Base-by-base conservation (phyloP, 805 yeast genomes). In the Starmerella roubikii region DNA sequence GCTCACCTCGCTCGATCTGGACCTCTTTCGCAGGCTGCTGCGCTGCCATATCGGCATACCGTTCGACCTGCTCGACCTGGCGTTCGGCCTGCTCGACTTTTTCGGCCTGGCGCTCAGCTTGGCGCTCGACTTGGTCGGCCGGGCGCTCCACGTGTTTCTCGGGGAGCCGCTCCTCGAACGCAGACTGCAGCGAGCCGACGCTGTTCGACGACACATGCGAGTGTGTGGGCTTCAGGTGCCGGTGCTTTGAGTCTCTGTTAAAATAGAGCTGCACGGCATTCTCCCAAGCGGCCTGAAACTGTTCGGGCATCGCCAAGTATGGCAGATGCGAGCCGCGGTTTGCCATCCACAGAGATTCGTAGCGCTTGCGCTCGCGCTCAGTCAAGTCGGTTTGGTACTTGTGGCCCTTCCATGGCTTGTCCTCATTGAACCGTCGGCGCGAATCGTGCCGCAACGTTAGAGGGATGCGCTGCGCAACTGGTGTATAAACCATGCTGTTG, bases 341-440 rank as follows among this genome's bases (percentile, higher is more conserved):
- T 25, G 94, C 75, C 0, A 79, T 93, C 94, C 94, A 91, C 13
- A 91, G 71, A 20, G 93, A 93, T 57, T 86, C 96, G 57, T 88
- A 91, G 28, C 97, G 61, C 54, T 85, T 85, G 42, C 82, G 68
- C 55, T 91, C 97, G 13, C 49, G 46, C n/a, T 60, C 66, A 2
- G 64, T 56, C 26, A 68, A 62, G 56, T 47, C 64, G 54, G 46
- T 52, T 5, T 75, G 64, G 43, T 74, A 80, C 23, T 64, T 65
- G 58, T 84, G 96, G 51, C 78, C 76, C 51, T 86, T 85, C 95
- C 96, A 85, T 0, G 97, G 97, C 57, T 85, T 84, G 43, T 80
- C 82, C 52, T 79, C 93, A 54, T 86, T 78, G 57, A 86, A 85
- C 21, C 58, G 57, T 40, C 60, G 57, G 23, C 58, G 63, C 43